phyloP scores from a whole-genome alignment of 1,284 basidiomycete genomes.

The Sanguinoderma infundibulare region DNA sequence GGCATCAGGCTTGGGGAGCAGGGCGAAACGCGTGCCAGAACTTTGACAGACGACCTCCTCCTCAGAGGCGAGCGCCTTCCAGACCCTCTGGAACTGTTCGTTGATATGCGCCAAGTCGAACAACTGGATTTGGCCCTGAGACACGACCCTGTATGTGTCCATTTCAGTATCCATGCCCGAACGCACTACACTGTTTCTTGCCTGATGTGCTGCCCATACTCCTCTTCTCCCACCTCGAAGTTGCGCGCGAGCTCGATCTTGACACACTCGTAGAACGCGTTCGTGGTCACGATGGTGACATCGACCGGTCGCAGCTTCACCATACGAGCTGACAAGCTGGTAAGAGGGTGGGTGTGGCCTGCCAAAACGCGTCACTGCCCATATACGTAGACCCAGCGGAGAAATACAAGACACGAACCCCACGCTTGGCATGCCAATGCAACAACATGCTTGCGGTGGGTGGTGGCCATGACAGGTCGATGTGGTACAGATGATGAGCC shows the following conservation, averaged over 20 bases:
- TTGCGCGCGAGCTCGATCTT: no score
- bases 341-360: no score
- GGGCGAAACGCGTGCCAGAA: neutral
- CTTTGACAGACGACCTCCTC: neutral
- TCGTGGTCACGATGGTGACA: no score
- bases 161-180: neutral
- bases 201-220: neutral
- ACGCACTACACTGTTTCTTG: neutral
- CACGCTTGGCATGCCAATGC: neutral
- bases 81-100: neutral
- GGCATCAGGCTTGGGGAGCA: neutral
- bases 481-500: neutral
- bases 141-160: slow-evolving; percentile 12
- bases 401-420: neutral
- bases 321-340: no score
- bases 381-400: neutral
- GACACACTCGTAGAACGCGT: no score
- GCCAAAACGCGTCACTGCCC: neutral
- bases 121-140: neutral
- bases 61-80: neutral
- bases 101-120: neutral
- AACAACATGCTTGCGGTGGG: neutral
- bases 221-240: no score
- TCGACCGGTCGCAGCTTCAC: no score
- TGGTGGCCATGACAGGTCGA: neutral